Evolutionary conservation across 192 early-diverging fungal species (phyloP), one percentile per base, ranked within the genome.

Genomic region (Rhizophagus prolifer): DNA sequence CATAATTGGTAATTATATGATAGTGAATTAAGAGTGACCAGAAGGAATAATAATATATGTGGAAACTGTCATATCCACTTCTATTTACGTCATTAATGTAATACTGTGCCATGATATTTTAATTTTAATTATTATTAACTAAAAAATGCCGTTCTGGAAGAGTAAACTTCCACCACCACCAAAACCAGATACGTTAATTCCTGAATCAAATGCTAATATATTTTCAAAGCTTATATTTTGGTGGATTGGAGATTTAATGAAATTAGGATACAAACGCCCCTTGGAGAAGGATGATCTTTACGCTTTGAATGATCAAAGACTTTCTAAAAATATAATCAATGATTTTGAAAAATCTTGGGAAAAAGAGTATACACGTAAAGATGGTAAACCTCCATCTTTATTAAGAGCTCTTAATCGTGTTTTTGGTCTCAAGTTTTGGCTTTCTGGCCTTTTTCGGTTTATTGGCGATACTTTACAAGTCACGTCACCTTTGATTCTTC

Each of bases 271-370:
- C 72, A 82, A 84, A 76, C 85, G 89, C 7, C 85, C 90, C 2
- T 79, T 92, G 6, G 87, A 92, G 74, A 87, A 82, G 66, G 84
- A 84, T n/a, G 88, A 93, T 78, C 65, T 93, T 34, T 90, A 90
- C 72, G 71, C 72, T 13, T 44, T 85, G 30, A 81, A 76, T 21
- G 84, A 85, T 34, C 30, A 28, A 28, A 70, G 82, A 47, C 71
- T 77, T 16, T 77, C 84, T n/a, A 62, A 34, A 59, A 79, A 80
- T 58, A 3, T 85, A 9, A 59, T 68, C 2, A 70, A 58, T 13
- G 38, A 62, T 2, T 85, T 85, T 54, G 79, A 81, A 62, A 30
- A 77, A 25, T 30, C 72, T 3, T 85, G 84, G 84, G 6, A 68
- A 31, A 76, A 76, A 6, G 58, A 46, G 28, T 61, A 63, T 25